Conservation (phyloP, 2,329 filamentous ascomycete genomes). For the Tetracladium maxilliforme region DNA sequence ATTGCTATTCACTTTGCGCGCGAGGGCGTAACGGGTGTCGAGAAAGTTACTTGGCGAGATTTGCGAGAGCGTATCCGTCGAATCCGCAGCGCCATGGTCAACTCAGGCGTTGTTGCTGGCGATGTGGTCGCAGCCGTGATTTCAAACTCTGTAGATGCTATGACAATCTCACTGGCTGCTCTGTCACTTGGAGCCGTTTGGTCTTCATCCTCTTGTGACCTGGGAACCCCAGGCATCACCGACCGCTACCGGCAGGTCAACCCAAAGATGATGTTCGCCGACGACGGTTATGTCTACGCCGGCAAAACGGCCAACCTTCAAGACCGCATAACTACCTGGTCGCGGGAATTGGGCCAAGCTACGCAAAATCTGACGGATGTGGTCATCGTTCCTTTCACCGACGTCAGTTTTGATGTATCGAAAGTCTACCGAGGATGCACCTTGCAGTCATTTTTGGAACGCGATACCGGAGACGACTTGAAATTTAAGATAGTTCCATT, state of each 20-base stretch:
- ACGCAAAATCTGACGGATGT: slow-evolving; percentile 46
- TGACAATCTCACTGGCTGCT: slow-evolving; percentile 55
- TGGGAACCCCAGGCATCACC: slow-evolving; percentile 65
- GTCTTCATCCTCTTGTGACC: slow-evolving; percentile 65
- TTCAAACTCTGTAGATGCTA: slow-evolving; percentile 60
- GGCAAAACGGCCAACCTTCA: slow-evolving; percentile 60
- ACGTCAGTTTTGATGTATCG: slow-evolving; percentile 43
- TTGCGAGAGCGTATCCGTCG: slow-evolving; percentile 42
- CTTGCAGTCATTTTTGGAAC: slow-evolving; percentile 24
- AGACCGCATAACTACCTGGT: slow-evolving; percentile 54
- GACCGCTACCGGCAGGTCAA: slow-evolving; percentile 62
- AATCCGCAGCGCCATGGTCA: slow-evolving; percentile 52
- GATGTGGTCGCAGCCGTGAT: slow-evolving; percentile 66
- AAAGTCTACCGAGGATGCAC: slow-evolving; percentile 24
- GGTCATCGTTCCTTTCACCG: slow-evolving; percentile 49
- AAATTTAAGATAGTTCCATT: slow-evolving; percentile 11
- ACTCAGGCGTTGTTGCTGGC: slow-evolving; percentile 50
- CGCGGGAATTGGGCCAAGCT: slow-evolving; percentile 36
- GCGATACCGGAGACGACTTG: slow-evolving; percentile 5
- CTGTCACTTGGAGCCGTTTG: slow-evolving; percentile 62
- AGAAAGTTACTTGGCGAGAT: slow-evolving; percentile 51
- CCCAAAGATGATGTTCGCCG: slow-evolving; percentile 68
- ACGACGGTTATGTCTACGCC: slow-evolving; percentile 69
- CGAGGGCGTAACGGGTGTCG: slow-evolving; percentile 43
- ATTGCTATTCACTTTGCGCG: slow-evolving; percentile 60